Evolutionary conservation across 2,329 filamentous ascomycete genomes (phyloP), one percentile per base, ranked within the genome.

Genomic region (Bipolaris zeicola): DNA sequence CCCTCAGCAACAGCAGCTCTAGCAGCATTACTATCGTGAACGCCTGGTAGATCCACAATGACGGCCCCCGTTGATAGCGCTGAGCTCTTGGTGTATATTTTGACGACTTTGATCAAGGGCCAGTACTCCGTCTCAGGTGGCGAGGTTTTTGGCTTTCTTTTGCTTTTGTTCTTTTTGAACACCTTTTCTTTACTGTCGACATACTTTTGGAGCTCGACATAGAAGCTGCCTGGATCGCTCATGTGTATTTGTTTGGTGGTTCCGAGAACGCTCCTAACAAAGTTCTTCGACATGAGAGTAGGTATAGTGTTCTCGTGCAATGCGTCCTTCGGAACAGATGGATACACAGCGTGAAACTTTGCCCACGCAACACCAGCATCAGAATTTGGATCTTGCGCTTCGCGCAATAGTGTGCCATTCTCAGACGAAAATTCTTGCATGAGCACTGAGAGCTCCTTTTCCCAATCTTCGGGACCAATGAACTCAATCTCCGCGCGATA

Each of bases 401-500:
- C 79, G 18, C 64, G 65, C 0, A 70, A 69, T 0, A 81, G 46
- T 2, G 73, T 72, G 2, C 78, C 81, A 11, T 74, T 71, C 1
- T 72, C 67, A 26, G 78, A 77, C 0, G 79, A 52, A 1, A 86
- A 69, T 49, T 87, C 85, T 8, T 73, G 65, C 53, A 82, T 78
- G 0, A 87, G 72, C 1, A 78, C 66, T 0, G 71, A 62, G 0
- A 88, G 73, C 57, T 88, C 85, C 7, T 73, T 76, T 16, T 75
- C 65, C 85, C 85, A 87, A 3, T 85, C 82, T 0, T 77, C 74
- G 0, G 50, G 61, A 10, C 75, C 71, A 44, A 88, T 82, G 64
- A 88, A 88, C 48, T 87, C 81, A 11, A 89, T 78, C 45, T 85
- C 80, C 0, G 83, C 85, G 1, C 76, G 72, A 60, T 87, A 88